Evolutionary conservation across 1,284 basidiomycete genomes (phyloP), one percentile per base, ranked within the genome.

Genomic region (Cystobasidium sp.): DNA sequence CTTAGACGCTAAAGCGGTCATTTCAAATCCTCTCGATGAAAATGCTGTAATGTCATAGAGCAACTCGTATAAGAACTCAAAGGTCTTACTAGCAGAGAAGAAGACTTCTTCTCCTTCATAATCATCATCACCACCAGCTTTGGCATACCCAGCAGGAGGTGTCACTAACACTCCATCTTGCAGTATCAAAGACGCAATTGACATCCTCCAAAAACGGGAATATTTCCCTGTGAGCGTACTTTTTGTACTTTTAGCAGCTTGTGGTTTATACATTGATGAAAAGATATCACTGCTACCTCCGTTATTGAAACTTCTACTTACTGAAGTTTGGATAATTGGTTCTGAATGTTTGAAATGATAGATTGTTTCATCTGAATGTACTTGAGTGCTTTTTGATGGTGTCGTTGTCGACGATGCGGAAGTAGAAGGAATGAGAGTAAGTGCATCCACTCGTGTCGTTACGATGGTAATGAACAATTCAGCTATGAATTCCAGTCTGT

Each of bases 401-500:
- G 8, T 18, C 37, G 24, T 8, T 44, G 44, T 62, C 37, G 31
- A 31, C 31, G 49, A 51, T 51, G 16, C 20, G 31, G 31, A 31
- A 31, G 31, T 31, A 5, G 31, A 31, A 31, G 24, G 53, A 8
- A 56, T 22, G 22, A 56, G 53, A 18, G 53, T n/a, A n/a, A 62
- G 59, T 18, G 22, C 14, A n/a, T 62, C 59, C n/a, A 41, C 44
- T n/a, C 41, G 44, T 22, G 59, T 62, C 8, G 59, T 62, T n/a
- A 62, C 20, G 12, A 62, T 43, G 1, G 20, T 62, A 39, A 62
- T 62, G 59, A 62, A 62, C 16, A 62, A 20, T 37, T 62, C 59
- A 20, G 59, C 59, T 43, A 62, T 62, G n/a, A 62, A 62, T 62
- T 62, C 59, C 9, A 62, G 37, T 24, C 59, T 62, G 22, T 62